phyloP scores from a whole-genome alignment of 305 asterid species.

The Galium porrigens region DNA sequence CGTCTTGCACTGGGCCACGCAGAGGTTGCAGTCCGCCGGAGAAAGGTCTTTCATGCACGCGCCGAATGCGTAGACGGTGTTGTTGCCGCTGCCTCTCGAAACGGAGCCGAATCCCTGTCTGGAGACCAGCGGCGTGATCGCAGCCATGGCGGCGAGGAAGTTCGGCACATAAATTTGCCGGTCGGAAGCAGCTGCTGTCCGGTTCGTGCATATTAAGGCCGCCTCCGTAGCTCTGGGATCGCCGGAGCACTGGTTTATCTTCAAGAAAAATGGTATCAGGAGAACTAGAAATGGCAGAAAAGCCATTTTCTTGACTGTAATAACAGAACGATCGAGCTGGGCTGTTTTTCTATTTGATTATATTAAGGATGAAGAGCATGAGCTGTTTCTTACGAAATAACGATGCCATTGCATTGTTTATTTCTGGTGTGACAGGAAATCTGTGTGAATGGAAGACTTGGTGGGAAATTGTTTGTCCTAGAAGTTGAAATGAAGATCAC shows the following conservation, averaged over 20 bases:
- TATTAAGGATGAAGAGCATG: not conserved
- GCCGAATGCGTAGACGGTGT: slow-evolving; percentile 40
- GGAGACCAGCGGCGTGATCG: slow-evolving; percentile 22
- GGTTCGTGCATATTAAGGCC: slow-evolving; percentile 34
- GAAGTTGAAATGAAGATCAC: not conserved
- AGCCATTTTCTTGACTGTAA: not conserved
- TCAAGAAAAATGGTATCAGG: not conserved
- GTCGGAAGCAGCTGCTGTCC: slow-evolving; percentile 27
- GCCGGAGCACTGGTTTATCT: slow-evolving; percentile 11
- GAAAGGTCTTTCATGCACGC: slow-evolving; percentile 55
- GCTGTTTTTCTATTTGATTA: slow-evolving; percentile 18
- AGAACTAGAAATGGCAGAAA: not conserved
- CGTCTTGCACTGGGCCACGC: slow-evolving; percentile 40
- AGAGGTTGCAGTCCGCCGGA: slow-evolving; percentile 35
- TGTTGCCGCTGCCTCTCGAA: slow-evolving; percentile 30
- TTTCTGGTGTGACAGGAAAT: too few relatives aligned
- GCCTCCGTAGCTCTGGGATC: slow-evolving; percentile 48
- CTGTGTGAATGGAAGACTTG: not conserved
- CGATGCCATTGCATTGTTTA: not conserved
- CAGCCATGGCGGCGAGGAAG: slow-evolving; percentile 38
- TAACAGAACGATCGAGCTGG: slow-evolving; percentile 20
- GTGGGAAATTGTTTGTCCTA: not conserved
- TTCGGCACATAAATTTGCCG: slow-evolving; percentile 25
- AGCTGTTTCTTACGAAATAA: not conserved
- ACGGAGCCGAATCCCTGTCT: slow-evolving; percentile 26